Base-by-base conservation (phyloP, 441 rosid species). In the Geranium incanum region DNA sequence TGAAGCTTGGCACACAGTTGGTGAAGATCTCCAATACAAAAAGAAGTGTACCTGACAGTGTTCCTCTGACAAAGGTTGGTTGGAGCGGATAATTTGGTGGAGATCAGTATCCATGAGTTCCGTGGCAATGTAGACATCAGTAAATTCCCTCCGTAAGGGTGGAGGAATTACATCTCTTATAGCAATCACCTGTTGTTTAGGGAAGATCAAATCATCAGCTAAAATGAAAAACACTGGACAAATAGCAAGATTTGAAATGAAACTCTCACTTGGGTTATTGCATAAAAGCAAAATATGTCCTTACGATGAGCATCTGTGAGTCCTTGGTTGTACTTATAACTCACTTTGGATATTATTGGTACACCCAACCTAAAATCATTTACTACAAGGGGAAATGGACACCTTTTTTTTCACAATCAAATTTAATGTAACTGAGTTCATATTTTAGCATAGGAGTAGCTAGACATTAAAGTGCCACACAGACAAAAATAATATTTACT, bases 71-170 rank as follows among this genome's bases (percentile, higher is more conserved):
- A 95, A 78, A 70, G 78, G 11, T 76, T 95, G 99, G 75, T 92
- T 95, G 45, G 99, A 95, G 70, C 95, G 90, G 55, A 90, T 88
- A 72, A 95, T 95, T 69, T 95, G 96, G 79, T 95, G 97, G 74
- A 95, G 92, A 84, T 95, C 99, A 39, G 97, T 88, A 79, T 92
- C 99, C 99, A 95, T 88, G 67, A 95, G 87, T 65, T 95, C 99
- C 16, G 75, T 84, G 33, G 99, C 84, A 5, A 92, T 84, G 77
- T 95, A 95, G 41, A 95, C 99, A 81, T 95, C 98, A 11, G 77
- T 72, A 77, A 95, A 95, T 76, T 95, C 89, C 79, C 89, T 81
- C 73, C 98, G 68, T 36, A 90, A 0, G 73, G 99, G 93, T n/a
- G 99, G 98, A 71, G 99, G 99, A 80, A 95, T 81, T 66, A 95